Percentiles rank a stretch among this genome's conserved stretches.
Conservation (phyloP, 2,329 filamentous ascomycete genomes). For the Mollisiaceae sp. region DNA sequence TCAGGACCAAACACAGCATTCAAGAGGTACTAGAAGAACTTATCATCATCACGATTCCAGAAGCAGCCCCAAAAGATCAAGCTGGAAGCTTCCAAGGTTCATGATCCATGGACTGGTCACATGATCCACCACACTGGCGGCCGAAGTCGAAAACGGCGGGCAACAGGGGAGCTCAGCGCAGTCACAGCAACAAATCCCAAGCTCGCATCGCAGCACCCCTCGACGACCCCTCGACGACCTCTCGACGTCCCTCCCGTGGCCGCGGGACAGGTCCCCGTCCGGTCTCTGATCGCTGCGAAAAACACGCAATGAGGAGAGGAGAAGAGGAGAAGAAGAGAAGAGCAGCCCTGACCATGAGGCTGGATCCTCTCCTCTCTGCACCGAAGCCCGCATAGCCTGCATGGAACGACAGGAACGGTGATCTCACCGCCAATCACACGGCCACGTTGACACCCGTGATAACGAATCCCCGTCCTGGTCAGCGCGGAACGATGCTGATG, state of each 20-base stretch:
- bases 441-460: slow-evolving; percentile 4
- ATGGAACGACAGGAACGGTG: background rate
- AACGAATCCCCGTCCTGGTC: background rate
- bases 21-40: too few relatives aligned
- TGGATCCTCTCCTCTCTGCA: background rate
- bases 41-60: too few relatives aligned
- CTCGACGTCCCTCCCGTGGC: background rate
- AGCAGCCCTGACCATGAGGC: background rate
- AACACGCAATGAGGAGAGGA: background rate
- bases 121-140: background rate
- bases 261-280: background rate
- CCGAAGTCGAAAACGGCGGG: background rate
- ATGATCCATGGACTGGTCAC: background rate
- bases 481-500: background rate
- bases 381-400: background rate
- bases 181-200: background rate
- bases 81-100: too few relatives aligned
- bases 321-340: background rate
- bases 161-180: background rate
- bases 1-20: too few relatives aligned
- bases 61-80: too few relatives aligned
- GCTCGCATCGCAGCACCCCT: background rate
- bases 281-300: background rate
- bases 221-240: background rate
- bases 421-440: slow-evolving; percentile 1